These are phyloP conservation scores for Paramecium sonneborni DNA, from an alignment of 73 alveolate genomes.

Conservation along the genomic window DNA sequence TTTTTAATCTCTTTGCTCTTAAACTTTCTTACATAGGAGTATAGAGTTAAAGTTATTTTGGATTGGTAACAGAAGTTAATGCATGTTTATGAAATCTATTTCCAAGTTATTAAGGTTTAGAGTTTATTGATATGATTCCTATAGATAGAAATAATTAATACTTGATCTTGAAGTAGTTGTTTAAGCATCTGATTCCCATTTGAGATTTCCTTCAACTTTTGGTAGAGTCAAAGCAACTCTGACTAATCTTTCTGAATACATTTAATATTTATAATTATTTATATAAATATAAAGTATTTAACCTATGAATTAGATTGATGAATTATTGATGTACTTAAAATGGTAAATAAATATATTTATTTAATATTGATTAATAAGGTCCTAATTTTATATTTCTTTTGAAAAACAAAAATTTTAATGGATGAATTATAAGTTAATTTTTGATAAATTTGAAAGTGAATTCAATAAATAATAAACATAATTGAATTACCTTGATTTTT, in stretches of 20 bases:
- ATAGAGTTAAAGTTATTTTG: background rate
- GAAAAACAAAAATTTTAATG: background rate
- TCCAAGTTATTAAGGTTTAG: background rate
- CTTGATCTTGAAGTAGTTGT: background rate
- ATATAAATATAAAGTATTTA: background rate
- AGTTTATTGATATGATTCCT: background rate
- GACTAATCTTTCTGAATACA: constrained; percentile 16
- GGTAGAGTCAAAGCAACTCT: background rate
- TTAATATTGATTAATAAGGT: background rate
- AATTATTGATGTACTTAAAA: background rate
- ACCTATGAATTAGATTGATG: background rate
- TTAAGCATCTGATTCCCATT: background rate
- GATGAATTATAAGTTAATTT: too few species aligned
- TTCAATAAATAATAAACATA: too few species aligned
- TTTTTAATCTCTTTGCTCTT: background rate
- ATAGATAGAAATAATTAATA: background rate
- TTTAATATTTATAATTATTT: background rate
- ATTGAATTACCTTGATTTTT: too few species aligned
- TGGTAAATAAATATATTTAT: background rate
- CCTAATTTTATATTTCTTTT: background rate
- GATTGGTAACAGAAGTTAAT: background rate
- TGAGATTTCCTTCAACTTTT: background rate
- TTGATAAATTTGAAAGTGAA: too few species aligned
- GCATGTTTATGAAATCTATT: background rate
- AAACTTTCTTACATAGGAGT: background rate